phyloP scores from a whole-genome alignment of 805 yeast species.

The Starmerella lactis-condensi region DNA sequence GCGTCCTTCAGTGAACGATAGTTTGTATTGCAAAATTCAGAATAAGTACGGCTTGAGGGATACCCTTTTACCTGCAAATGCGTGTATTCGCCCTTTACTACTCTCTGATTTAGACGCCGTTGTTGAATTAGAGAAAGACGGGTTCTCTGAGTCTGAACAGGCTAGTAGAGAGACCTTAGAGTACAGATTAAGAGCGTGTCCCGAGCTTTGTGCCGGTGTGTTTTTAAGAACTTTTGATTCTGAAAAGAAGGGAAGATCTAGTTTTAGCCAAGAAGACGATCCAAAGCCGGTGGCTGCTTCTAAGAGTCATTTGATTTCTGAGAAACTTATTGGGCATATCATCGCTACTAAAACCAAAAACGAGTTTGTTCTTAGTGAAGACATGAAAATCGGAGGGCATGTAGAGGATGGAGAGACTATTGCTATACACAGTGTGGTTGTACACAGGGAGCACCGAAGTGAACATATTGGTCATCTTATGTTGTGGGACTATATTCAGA shows the following conservation, averaged over 20 bases:
- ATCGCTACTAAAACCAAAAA: conserved; percentile 14
- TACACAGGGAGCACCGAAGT: conserved; percentile 62
- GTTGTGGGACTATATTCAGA: conserved; percentile 77
- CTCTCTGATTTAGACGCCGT: conserved; percentile 53
- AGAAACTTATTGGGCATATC: conserved; percentile 31
- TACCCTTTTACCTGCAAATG: conserved; percentile 32
- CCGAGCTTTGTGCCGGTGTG: conserved; percentile 78
- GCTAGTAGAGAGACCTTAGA: conserved; percentile 41
- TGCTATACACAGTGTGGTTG: conserved; percentile 67
- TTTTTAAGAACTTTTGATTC: conserved; percentile 31
- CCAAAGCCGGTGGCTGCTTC: conserved; percentile 46
- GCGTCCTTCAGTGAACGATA: conserved; percentile 18
- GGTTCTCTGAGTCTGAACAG: conserved; percentile 56
- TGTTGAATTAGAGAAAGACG: conserved; percentile 39
- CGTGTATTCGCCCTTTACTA: conserved; percentile 60
- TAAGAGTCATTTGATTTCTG: conserved; percentile 32
- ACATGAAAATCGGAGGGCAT: conserved; percentile 34
- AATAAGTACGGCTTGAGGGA: conserved; percentile 14
- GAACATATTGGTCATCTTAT: conserved; percentile 66
- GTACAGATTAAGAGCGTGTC: conserved; percentile 64
- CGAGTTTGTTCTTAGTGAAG: conserved; percentile 9
- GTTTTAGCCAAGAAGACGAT: conserved; percentile 12
- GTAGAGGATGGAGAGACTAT: conserved; percentile 53
- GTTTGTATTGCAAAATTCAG: conserved; percentile 16
- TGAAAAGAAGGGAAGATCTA: conserved; percentile 15